phyloP scores from a whole-genome alignment of 495 filamentous ascomycete genomes.

The Penicillium cinerascens region DNA sequence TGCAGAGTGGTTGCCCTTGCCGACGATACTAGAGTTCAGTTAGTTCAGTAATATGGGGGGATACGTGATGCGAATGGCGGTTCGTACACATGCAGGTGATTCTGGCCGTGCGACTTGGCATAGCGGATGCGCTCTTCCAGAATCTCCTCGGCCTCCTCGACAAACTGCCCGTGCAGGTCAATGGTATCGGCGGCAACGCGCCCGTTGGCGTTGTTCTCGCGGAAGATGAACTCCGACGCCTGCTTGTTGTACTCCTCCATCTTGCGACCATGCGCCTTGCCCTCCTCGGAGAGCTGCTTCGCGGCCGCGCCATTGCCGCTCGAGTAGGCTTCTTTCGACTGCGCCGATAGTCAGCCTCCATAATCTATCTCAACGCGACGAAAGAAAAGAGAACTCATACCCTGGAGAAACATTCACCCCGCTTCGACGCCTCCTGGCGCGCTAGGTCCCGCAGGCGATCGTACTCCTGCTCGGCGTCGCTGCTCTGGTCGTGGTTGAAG shows the following conservation, averaged over 20 bases:
- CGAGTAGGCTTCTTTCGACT: slow-evolving; percentile 78
- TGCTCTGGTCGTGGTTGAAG: slow-evolving; percentile 72
- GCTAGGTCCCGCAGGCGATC: slow-evolving; percentile 86
- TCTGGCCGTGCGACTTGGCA: slow-evolving; percentile 66
- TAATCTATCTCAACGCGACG: neutral
- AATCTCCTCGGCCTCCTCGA: slow-evolving; percentile 90
- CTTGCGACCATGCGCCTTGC: slow-evolving; percentile 72
- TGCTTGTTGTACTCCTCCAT: slow-evolving; percentile 83
- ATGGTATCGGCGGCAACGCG: slow-evolving; percentile 77
- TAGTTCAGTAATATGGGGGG: too few relatives aligned
- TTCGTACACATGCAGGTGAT: slow-evolving; percentile 71
- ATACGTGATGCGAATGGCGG: too few relatives aligned
- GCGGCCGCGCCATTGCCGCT: slow-evolving; percentile 74
- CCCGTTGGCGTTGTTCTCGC: slow-evolving; percentile 76
- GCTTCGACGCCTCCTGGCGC: slow-evolving; percentile 70
- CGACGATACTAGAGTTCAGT: slow-evolving; percentile 83
- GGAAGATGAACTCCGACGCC: slow-evolving; percentile 91
- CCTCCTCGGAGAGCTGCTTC: slow-evolving; percentile 77
- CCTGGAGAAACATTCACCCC: slow-evolving; percentile 67
- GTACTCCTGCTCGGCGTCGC: slow-evolving; percentile 78
- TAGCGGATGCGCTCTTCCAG: slow-evolving; percentile 76
- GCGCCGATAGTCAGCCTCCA: slow-evolving; percentile 5
- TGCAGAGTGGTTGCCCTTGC: slow-evolving; percentile 84
- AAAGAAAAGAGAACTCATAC: slow-evolving; percentile 36
- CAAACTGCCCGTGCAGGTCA: slow-evolving; percentile 90